Conservation (phyloP, 495 filamentous ascomycete species). For the Xylaria castorea region DNA sequence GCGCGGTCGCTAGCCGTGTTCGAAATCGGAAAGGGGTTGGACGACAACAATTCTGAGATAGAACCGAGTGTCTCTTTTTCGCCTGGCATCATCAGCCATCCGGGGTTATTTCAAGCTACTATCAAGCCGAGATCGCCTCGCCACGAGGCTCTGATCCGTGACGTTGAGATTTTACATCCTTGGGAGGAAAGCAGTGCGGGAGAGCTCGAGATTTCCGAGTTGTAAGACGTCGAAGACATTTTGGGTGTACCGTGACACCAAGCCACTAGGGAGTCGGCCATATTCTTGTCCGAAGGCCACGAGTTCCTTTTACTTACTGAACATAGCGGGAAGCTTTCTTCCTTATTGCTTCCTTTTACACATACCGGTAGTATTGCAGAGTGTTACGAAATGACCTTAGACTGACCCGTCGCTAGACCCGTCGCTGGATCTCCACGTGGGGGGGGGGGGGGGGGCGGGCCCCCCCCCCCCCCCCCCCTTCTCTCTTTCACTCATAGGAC, state of each 20-base stretch:
- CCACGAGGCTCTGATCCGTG: slow-evolving; percentile 36
- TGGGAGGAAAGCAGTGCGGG: slow-evolving; percentile 49
- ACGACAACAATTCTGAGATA: slow-evolving; percentile 38
- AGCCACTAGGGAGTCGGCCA: not conserved
- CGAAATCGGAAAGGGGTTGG: slow-evolving; percentile 41
- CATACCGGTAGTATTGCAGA: too few species aligned
- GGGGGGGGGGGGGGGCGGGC: too few species aligned
- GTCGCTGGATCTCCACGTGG: too few species aligned
- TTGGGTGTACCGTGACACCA: not conserved
- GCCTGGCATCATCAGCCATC: slow-evolving; percentile 39
- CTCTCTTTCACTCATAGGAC: too few species aligned
- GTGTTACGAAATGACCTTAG: too few species aligned
- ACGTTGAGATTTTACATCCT: slow-evolving; percentile 45
- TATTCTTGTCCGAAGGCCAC: not conserved
- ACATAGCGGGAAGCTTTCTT: not conserved
- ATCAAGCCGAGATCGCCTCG: slow-evolving; percentile 38
- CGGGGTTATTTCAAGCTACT: slow-evolving; percentile 37
- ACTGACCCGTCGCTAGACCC: too few species aligned
- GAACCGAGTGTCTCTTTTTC: slow-evolving; percentile 35
- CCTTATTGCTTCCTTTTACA: not conserved
- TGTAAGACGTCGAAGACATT: not conserved
- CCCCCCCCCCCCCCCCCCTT: too few species aligned
- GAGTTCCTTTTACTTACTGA: not conserved
- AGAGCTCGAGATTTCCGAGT: not conserved
- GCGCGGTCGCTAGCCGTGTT: slow-evolving; percentile 50